Evolutionary conservation across 148 eudicot genomes (phyloP).

Genomic region (Tetragonia tetragonoides): DNA sequence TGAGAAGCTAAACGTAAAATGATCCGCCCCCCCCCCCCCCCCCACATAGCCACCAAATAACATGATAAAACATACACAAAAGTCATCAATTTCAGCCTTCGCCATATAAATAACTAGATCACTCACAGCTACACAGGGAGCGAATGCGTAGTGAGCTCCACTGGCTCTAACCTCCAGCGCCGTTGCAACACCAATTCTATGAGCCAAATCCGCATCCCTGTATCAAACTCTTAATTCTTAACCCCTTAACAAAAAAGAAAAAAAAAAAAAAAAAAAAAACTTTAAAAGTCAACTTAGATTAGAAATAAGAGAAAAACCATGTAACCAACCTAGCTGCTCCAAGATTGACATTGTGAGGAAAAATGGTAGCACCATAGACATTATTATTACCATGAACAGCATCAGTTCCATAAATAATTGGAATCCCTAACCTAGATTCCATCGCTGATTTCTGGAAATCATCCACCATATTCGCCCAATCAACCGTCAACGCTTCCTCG

Average conservation of each 20-base stretch:
- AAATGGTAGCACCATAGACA: constrained; percentile 82
- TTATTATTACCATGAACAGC: constrained; percentile 93
- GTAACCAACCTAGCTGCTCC: constrained; percentile 82
- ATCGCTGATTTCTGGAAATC: constrained; percentile 64
- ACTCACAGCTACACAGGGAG: constrained; percentile 94
- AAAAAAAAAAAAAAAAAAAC: too few relatives aligned
- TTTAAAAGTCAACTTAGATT: too few relatives aligned
- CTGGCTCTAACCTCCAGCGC: constrained; percentile 91
- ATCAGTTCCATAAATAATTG: constrained; percentile 73
- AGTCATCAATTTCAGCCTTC: too few relatives aligned
- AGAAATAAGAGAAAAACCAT: neutral
- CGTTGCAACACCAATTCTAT: constrained; percentile 74
- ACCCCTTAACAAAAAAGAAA: neutral
- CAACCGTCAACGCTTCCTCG: constrained; percentile 56
- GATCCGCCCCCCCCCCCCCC: too few relatives aligned
- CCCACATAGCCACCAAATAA: neutral
- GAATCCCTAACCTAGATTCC: constrained; percentile 78
- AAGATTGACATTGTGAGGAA: constrained; percentile 90
- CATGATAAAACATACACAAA: too few relatives aligned
- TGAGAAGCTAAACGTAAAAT: too few relatives aligned
- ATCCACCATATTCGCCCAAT: constrained; percentile 92
- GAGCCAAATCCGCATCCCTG: constrained; percentile 83
- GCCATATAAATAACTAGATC: neutral
- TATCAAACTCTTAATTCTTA: constrained; percentile 11
- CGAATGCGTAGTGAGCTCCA: constrained; percentile 73